Conservation (phyloP, 2,329 filamentous ascomycete genomes). For the Paraphoma sp. region DNA sequence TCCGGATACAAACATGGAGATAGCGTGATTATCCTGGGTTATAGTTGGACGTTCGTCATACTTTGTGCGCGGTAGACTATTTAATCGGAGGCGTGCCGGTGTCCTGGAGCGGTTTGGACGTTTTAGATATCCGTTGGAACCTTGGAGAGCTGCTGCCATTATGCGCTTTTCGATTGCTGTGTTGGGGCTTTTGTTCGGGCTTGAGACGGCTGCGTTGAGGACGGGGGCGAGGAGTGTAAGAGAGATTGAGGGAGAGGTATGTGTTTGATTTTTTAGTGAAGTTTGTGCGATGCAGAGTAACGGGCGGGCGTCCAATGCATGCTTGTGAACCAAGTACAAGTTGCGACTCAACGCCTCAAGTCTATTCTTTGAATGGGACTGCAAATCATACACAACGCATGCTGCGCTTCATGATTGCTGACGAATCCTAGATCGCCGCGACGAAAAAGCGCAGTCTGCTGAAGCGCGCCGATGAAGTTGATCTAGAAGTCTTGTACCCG, state of each 20-base stretch:
- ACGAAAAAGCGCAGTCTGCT: constrained; percentile 22
- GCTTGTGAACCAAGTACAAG: too few relatives aligned
- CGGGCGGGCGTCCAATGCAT: too few relatives aligned
- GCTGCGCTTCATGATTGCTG: too few relatives aligned
- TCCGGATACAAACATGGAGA: constrained; percentile 29
- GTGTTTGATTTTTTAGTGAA: not conserved
- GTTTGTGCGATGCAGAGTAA: not conserved
- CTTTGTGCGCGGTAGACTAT: constrained; percentile 13
- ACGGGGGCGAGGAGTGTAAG: constrained; percentile 19
- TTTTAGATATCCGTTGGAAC: constrained; percentile 1
- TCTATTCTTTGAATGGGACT: too few relatives aligned
- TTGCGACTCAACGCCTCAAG: too few relatives aligned
- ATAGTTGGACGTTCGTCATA: constrained; percentile 16
- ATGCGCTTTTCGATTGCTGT: constrained; percentile 37
- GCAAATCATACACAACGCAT: too few relatives aligned
- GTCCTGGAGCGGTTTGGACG: not conserved
- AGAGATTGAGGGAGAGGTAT: constrained; percentile 32
- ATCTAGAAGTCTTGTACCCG: constrained; percentile 53
- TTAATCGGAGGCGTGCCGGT: not conserved
- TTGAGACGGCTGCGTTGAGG: constrained; percentile 33
- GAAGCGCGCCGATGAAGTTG: constrained; percentile 32
- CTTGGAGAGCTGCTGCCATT: constrained; percentile 4
- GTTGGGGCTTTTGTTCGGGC: constrained; percentile 29
- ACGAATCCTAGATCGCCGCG: constrained; percentile 16
- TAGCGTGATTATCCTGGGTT: constrained; percentile 11